phyloP scores from a whole-genome alignment of 2,329 filamentous ascomycete genomes.

The Arthrobotrys megalospora region DNA sequence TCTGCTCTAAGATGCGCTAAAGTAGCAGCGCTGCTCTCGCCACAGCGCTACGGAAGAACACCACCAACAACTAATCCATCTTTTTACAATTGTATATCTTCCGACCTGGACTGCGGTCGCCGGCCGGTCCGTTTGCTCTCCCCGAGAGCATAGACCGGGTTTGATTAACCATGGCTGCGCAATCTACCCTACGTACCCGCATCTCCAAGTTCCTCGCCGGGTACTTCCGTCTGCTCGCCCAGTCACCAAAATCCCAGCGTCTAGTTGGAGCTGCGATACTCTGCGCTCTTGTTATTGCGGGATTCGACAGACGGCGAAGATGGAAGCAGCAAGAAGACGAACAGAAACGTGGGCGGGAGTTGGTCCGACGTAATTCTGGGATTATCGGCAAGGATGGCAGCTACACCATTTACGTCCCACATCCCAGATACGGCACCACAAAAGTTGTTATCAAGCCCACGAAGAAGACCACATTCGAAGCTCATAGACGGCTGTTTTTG shows the following conservation, averaged over 20 bases:
- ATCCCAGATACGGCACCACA: constrained; percentile 74
- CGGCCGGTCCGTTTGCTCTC: constrained; percentile 30
- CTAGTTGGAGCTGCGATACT: constrained; percentile 82
- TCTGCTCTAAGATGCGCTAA: constrained; percentile 22
- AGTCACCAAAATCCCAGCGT: constrained; percentile 79
- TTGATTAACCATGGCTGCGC: constrained; percentile 78
- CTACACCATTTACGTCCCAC: constrained; percentile 48
- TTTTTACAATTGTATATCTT: neutral
- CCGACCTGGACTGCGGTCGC: neutral
- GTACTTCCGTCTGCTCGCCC: constrained; percentile 72
- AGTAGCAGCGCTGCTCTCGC: constrained; percentile 8
- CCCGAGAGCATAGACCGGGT: constrained; percentile 40
- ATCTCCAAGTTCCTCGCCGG: constrained; percentile 76
- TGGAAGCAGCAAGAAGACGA: constrained; percentile 82
- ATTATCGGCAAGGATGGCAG: constrained; percentile 84
- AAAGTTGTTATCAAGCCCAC: constrained; percentile 93
- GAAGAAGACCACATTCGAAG: constrained; percentile 94
- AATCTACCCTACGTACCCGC: constrained; percentile 83
- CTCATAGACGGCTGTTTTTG: constrained; percentile 91
- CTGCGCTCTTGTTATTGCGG: constrained; percentile 82
- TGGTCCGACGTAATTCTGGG: constrained; percentile 92
- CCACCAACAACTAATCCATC: constrained; percentile 22
- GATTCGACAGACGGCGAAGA: constrained; percentile 85
- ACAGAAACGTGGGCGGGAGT: constrained; percentile 77
- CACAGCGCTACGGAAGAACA: neutral